Base-by-base conservation (phyloP, 805 yeast genomes). In the Ogataea minuta region DNA sequence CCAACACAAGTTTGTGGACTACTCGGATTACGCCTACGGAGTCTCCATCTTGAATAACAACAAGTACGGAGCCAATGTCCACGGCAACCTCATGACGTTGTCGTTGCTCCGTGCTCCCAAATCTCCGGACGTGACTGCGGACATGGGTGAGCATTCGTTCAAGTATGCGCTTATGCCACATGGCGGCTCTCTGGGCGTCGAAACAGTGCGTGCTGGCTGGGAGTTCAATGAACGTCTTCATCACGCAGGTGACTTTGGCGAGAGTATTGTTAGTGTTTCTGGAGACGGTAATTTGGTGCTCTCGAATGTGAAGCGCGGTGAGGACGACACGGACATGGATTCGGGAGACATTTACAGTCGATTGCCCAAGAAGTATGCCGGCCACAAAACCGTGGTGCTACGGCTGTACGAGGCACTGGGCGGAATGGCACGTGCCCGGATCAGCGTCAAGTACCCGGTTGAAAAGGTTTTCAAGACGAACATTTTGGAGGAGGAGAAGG, bases 101-200 rank as follows among this genome's bases (percentile, higher is more conserved):
- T 86, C 96, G 1, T 67, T 93, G 45, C 66, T 91, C 54, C 79
- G 99, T 57, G 78, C 96, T 10, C 89, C 99, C 21, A 91, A 93
- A 63, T 85, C 88, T 14, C 99, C 99, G 0, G 99, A 91, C 71
- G 90, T 82, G 7, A 72, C 79, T 57, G 97, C 98, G 7, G 99
- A 91, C 60, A 88, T 93, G 85, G 98, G 96, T 3, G 57, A 66
- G 13, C 99, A 91, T 62, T 69, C 68, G 41, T 84, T 93, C 66
- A 79, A 79, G 45, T 93, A 90, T 62, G 95, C 95, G 0, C 63
- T 91, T 25, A 74, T 77, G 43, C 97, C 98, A 4, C 99, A 91
- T 60, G 51, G 56, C 14, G 96, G 95, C 3, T 63, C 74, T 0
- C 66, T 91, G 34, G 70, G 77, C 8, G 58, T 71, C 1, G 77